Evolutionary conservation across 2,329 filamentous ascomycete species (phyloP), one percentile per base, ranked within the genome.

Genomic region (Cryphonectria carpinicola): DNA sequence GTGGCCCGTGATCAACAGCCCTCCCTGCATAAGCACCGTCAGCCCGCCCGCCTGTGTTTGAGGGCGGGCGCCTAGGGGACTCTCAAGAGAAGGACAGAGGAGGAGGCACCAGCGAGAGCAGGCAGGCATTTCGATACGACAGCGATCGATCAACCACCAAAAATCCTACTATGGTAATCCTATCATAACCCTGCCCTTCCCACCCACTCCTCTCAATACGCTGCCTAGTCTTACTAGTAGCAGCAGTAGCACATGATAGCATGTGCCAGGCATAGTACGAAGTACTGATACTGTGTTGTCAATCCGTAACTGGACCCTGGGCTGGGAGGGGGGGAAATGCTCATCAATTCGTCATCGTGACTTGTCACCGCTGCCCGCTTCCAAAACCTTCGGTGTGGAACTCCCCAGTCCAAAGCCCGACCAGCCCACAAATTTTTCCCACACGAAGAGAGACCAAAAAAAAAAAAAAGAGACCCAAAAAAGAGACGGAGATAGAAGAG

Each of bases 1-100:
- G 70, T 61, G 69, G 60, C 49, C 49, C 37, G 39, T 46, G 61
- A 64, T 46, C 61, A 64, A 25, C 61, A 64, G 41, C 37, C 61
- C 61, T 39, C 35, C 52, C 52, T 58, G 54, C 54, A 58, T 58
- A 58, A 58, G 54, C 54, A 58, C 61, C 61, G n/a, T 46, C 61
- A 64, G 61, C 61, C 61, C 22, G 58, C 28, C 58, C 58, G 61
- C 58, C 58, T 39, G 37, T 41, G 41, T 25, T n/a, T 13, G 22
- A 46, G 22, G 61, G 60, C 60, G 35, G 25, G 35, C 22, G 17
- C 56, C 28, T n/a, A n/a, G 52, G 52, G 52, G 22, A 56, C 22
- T 11, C 22, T 32, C 32, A 32, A 32, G 4, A 28, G 28, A 19
- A 43, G 14, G 41, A 17, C 3, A 7, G 39, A 49, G 46, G 46